Percentiles rank a stretch among this genome's conserved stretches.
Evolutionary conservation across 2,329 filamentous ascomycete genomes (phyloP).

Genomic region (Exophiala spinifera): DNA sequence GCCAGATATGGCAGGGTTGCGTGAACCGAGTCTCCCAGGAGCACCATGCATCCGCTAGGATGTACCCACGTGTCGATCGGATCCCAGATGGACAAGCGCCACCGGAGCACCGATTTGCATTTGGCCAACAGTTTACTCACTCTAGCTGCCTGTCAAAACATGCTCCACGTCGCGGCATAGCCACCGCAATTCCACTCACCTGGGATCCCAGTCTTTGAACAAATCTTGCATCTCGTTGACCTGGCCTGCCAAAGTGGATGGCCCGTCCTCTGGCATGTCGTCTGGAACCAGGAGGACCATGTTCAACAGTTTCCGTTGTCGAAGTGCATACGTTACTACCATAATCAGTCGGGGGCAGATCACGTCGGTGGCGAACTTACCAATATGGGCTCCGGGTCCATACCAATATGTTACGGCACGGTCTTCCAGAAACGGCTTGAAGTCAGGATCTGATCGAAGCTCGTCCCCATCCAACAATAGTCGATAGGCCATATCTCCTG

Average conservation of each 20-base stretch:
- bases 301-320: slow-evolving; percentile 42
- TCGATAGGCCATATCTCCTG: slow-evolving; percentile 41
- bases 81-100: slow-evolving; percentile 45
- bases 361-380: slow-evolving; percentile 35
- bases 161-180: background rate
- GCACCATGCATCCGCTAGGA: slow-evolving; percentile 29
- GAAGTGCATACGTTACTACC: slow-evolving; percentile 43
- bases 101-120: slow-evolving; percentile 26
- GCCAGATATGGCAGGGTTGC: slow-evolving; percentile 40
- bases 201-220: slow-evolving; percentile 36
- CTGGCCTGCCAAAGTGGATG: slow-evolving; percentile 34
- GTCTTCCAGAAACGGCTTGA: slow-evolving; percentile 46
- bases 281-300: slow-evolving; percentile 48
- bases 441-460: slow-evolving; percentile 48
- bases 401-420: slow-evolving; percentile 56
- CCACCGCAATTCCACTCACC: slow-evolving; percentile 30
- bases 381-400: slow-evolving; percentile 47
- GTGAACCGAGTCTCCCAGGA: slow-evolving; percentile 45
- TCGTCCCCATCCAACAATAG: slow-evolving; percentile 38
- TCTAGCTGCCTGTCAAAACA: slow-evolving; percentile 3
- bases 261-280: slow-evolving; percentile 34
- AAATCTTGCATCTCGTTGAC: slow-evolving; percentile 32
- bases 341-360: background rate
- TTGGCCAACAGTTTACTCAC: slow-evolving; percentile 29
- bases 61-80: slow-evolving; percentile 17